Base-by-base conservation (phyloP, 1,284 basidiomycete genomes). In the Singerocomus rubriflavus region DNA sequence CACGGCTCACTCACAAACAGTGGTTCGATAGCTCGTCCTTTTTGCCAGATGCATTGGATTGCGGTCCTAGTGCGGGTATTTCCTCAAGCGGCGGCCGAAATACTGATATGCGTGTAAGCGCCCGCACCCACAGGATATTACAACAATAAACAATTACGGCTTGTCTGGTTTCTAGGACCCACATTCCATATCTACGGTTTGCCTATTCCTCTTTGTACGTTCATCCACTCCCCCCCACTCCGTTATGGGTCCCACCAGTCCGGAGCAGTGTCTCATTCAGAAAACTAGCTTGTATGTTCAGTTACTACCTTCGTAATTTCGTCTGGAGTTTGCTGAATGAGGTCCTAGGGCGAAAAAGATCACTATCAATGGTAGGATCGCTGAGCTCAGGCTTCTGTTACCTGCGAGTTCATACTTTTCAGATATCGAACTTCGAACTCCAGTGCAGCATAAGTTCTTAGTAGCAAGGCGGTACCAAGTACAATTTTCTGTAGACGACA, bases 361-460 rank as follows among this genome's bases (percentile, higher is more conserved):
- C 12, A 43, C 31, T 37, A 45, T 60, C 14, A 59, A 48, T 1
- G 49, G 61, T 63, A 16, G 31, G 37, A 14, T 17, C 10, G 5
- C 9, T 13, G 12, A 4, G 12, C 47, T 44, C 4, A 9, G 21
- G 29, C n/a, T 52, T 46, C 13, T 6, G 0, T 12, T 27, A n/a
- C 25, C 7, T 44, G 5, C 16, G 1, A 8, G 51, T 40, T 47
- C 12, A 33, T 7, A 31, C 9, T 8, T 35, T 46, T 29, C 36
- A 63, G 58, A 32, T 14, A 42, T 60, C 11, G 37, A 59, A 26
- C 58, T 60, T 59, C 37, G 27, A 9, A 53, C 46, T 21, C 52
- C 44, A 31, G 5, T n/a, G 2, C 48, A 17, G 21, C 42, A 35
- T 14, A 61, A 25, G n/a, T 7, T 38, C 11, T 16, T n/a, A 13